Evolutionary conservation across 352 stramenopile species (phyloP).

Genomic region (Blastocystis hominis): DNA sequence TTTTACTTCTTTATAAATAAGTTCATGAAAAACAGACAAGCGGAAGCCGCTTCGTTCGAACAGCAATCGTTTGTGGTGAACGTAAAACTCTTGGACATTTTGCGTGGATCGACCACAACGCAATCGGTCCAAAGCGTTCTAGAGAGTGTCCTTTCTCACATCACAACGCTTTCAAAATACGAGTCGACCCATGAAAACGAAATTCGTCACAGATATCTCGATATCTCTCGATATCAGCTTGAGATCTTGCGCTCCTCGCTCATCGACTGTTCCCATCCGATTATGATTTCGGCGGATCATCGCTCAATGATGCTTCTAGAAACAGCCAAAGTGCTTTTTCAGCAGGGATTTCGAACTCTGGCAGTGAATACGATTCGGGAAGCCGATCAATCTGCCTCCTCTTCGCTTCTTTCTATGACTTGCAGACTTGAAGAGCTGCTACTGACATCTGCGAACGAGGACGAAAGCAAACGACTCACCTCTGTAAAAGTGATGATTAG

Average conservation of each 20-base stretch:
- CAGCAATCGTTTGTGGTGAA: not conserved
- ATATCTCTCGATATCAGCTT: not conserved
- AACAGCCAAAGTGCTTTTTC: not conserved
- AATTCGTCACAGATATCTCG: not conserved
- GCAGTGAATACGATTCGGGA: constrained; percentile 4
- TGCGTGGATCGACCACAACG: not conserved
- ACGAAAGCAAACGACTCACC: constrained; percentile 38
- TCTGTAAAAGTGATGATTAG: not conserved
- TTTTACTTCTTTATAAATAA: not conserved
- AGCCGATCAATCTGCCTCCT: not conserved
- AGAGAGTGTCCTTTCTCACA: not conserved
- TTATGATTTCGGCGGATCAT: not conserved
- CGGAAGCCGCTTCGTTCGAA: not conserved
- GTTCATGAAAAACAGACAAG: not conserved
- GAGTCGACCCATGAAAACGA: not conserved
- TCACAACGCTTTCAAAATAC: not conserved
- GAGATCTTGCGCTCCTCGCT: constrained; percentile 13
- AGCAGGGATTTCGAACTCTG: not conserved
- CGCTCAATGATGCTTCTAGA: not conserved
- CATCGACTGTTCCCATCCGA: not conserved
- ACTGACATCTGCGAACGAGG: constrained; percentile 26
- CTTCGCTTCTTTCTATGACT: not conserved
- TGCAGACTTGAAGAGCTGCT: constrained; percentile 25
- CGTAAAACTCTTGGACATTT: not conserved
- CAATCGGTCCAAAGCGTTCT: not conserved